Evolutionary conservation across 2,329 filamentous ascomycete species (phyloP), one percentile per base, ranked within the genome.

Genomic region (Pezicula rhizophila): DNA sequence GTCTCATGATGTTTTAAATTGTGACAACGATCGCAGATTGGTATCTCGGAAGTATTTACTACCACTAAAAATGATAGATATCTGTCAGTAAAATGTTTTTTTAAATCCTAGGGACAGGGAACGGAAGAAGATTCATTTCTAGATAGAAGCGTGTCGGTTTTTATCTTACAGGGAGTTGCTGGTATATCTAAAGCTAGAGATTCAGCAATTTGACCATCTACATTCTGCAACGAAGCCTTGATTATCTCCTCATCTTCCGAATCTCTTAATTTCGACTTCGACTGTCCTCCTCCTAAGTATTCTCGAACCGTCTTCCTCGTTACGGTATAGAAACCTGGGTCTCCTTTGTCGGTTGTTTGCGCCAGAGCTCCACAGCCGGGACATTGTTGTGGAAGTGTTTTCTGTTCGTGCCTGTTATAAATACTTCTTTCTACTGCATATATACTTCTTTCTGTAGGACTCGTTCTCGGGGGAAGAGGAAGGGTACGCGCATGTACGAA

Each of bases 1-100:
- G 76, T 73, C 52, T 81, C 80, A 64, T 97, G 85, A 66, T 97
- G 84, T 18, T 85, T 67, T 23, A 99, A 75, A 31, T 82, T 77
- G 65, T 96, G 90, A 61, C 93, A 99, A 60, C 93, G 82, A 57
- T 93, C 86, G 69, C 93, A 99, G 6, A 95, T 68, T 1, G 87
- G 87, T 18, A 52, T 39, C 26, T 57, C 56, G 23, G 48, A 12
- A 17, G n/a, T 25, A 45, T 49, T 52, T 15, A 25, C 56, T 60
- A 12, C 37, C 42, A 17, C 35, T n/a, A 42, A 10, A 47, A 23
- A 7, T 23, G 23, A 23, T 23, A 8, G 28, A 28, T 14, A 26
- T 15, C 5, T 41, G 23, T 55, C 28, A 31, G 28, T 51, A 55
- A 49, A 23, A 23, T 23, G 23, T 23, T 23, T 23, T n/a, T 23